Percentiles rank a stretch among this genome's conserved stretches.
Evolutionary conservation across 352 stramenopile species (phyloP).

Genomic region (Phytopythium chamaehyphon): DNA sequence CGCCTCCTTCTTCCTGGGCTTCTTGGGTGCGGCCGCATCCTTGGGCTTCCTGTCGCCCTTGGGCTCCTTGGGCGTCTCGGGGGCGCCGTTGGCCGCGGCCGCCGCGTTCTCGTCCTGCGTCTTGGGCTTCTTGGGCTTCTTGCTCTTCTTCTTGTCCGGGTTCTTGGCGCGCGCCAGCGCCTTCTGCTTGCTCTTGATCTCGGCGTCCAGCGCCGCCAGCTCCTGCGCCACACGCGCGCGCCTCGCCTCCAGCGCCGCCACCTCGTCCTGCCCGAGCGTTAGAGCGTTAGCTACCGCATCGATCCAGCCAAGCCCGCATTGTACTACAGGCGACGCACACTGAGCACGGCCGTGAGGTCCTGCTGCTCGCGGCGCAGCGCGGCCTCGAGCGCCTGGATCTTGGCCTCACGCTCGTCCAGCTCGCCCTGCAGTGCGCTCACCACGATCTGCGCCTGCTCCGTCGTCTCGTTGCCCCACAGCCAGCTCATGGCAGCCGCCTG

Average conservation of each 20-base stretch:
- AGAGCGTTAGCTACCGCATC: too few relatives aligned
- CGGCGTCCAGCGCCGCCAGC: conserved; percentile 38
- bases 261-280: conserved; percentile 59
- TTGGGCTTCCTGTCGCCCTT: conserved; percentile 7
- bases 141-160: conserved; percentile 36
- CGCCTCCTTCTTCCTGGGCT: conserved; percentile 30
- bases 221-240: conserved; percentile 33
- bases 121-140: conserved; percentile 30
- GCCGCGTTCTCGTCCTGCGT: conserved; percentile 2
- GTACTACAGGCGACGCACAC: conserved; percentile 7
- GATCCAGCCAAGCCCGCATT: too few relatives aligned
- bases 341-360: conserved; percentile 48
- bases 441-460: conserved; percentile 82
- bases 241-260: conserved; percentile 60
- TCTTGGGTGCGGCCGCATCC: conserved; percentile 9
- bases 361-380: conserved; percentile 73
- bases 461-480: conserved; percentile 83
- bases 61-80: conserved; percentile 2
- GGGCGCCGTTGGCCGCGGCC: neutral
- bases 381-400: conserved; percentile 75
- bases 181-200: conserved; percentile 64
- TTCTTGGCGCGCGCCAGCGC: conserved; percentile 49
- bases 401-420: conserved; percentile 74
- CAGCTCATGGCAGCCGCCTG: conserved; percentile 54
- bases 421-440: conserved; percentile 77